A percentile compares a stretch with the other conserved stretches of the same genome.
Evolutionary conservation across 257 asterid genomes (phyloP).

Genomic region (Petrea volubilis): DNA sequence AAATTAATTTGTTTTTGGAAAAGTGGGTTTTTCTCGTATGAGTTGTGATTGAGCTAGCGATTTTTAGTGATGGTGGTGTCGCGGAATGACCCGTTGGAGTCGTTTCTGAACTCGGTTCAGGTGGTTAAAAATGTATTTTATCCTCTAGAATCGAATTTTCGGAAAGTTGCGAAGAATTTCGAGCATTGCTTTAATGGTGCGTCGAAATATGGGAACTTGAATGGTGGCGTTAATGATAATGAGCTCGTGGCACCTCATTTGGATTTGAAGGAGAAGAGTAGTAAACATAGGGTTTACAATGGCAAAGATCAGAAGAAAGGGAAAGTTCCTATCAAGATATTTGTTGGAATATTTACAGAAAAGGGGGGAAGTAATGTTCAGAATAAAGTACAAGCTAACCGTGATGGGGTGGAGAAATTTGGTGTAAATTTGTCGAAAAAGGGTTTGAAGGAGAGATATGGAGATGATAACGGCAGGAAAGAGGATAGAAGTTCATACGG

Average conservation of each 20-base stretch:
- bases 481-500: conserved; percentile 42
- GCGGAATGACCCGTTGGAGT: conserved; percentile 79
- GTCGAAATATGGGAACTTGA: conserved; percentile 35
- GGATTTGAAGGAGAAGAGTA: conserved; percentile 41
- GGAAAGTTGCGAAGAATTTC: conserved; percentile 71
- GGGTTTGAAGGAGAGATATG: conserved; percentile 63
- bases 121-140: conserved; percentile 67
- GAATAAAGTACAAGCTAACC: conserved; percentile 17
- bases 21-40: conserved; percentile 26
- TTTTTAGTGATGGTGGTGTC: conserved; percentile 67
- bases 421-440: conserved; percentile 37
- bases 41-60: conserved; percentile 46
- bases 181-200: conserved; percentile 76
- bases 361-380: conserved; percentile 43
- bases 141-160: conserved; percentile 73
- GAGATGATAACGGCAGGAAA: conserved; percentile 38
- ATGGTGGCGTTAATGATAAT: conserved; percentile 22
- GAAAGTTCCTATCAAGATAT: conserved; percentile 55
- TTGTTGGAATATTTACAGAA: conserved; percentile 59
- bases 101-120: conserved; percentile 79
- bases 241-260: conserved; percentile 36
- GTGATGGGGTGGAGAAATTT: conserved; percentile 28
- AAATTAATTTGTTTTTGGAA: conserved; percentile 19
- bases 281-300: conserved; percentile 31
- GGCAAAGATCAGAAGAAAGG: conserved; percentile 47